Evolutionary conservation across 371 early-diverging fungal species (phyloP).

Genomic region (Actinomucor elegans): DNA sequence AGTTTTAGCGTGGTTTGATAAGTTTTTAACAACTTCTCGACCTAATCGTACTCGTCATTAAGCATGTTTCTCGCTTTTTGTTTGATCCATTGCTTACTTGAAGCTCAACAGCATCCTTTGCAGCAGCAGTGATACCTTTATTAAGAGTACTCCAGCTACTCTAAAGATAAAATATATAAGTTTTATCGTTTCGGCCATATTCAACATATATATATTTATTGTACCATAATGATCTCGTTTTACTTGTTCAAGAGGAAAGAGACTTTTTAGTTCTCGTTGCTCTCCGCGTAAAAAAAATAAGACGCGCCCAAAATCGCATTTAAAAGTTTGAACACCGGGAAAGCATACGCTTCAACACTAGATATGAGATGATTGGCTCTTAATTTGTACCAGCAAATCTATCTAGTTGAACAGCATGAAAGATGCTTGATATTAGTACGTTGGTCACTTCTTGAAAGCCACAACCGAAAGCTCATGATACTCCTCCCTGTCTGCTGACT

Average conservation of each 20-base stretch:
- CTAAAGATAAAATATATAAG: too few species aligned
- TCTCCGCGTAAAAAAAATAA: too few species aligned
- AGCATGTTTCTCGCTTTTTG: background rate
- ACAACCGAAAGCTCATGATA: constrained; percentile 11
- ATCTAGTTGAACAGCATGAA: constrained; percentile 9
- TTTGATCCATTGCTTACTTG: constrained; percentile 20
- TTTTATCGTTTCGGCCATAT: too few species aligned
- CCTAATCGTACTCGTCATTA: constrained; percentile 33
- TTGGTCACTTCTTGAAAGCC: constrained; percentile 13
- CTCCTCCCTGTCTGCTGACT: constrained; percentile 17
- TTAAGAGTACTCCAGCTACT: constrained; percentile 36
- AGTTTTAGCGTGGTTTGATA: constrained; percentile 52
- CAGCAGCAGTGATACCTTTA: constrained; percentile 21
- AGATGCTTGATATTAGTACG: constrained; percentile 12
- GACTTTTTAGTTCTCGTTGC: too few species aligned
- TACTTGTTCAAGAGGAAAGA: too few species aligned
- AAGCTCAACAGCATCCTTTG: constrained; percentile 32
- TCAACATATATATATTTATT: too few species aligned
- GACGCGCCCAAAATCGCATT: too few species aligned
- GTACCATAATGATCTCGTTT: too few species aligned
- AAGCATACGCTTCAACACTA: too few species aligned
- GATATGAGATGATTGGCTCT: too few species aligned
- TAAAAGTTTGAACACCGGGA: too few species aligned
- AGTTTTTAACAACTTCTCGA: constrained; percentile 46
- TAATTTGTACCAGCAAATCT: too few species aligned